These are phyloP conservation scores for Cladosporium phlei DNA, from an alignment of 2,329 filamentous ascomycete genomes.

Conservation along the genomic window DNA sequence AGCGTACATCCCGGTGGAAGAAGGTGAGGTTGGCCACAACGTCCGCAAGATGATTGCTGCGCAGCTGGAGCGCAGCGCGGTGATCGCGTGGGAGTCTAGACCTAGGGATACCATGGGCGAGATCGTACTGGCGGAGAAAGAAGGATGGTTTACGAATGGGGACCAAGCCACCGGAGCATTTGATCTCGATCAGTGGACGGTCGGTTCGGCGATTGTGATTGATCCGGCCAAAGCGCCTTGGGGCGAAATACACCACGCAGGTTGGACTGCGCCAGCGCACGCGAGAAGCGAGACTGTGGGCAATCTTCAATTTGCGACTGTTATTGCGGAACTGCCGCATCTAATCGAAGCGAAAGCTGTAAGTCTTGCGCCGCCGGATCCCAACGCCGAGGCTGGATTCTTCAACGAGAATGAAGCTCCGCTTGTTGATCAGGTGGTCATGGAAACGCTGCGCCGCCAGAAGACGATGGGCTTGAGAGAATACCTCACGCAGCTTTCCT, in stretches of 20 bases:
- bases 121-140: slow-evolving; percentile 26
- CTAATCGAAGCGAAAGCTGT: slow-evolving; percentile 89
- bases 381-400: slow-evolving; percentile 22
- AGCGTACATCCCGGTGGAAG: slow-evolving; percentile 77
- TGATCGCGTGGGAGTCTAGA: slow-evolving; percentile 71
- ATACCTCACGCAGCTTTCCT: slow-evolving; percentile 68
- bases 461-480: slow-evolving; percentile 69
- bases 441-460: slow-evolving; percentile 67
- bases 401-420: slow-evolving; percentile 6
- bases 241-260: slow-evolving; percentile 79
- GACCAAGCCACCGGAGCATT: slow-evolving; percentile 15
- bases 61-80: slow-evolving; percentile 69
- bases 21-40: slow-evolving; percentile 70
- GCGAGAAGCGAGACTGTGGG: slow-evolving; percentile 61
- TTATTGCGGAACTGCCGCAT: slow-evolving; percentile 79
- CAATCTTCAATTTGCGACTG: slow-evolving; percentile 75
- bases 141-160: slow-evolving; percentile 23
- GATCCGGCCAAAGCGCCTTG: slow-evolving; percentile 55
- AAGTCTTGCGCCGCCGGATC: slow-evolving; percentile 62
- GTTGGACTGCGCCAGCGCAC: slow-evolving; percentile 74
- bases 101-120: slow-evolving; percentile 55
- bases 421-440: slow-evolving; percentile 38
- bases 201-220: slow-evolving; percentile 35
- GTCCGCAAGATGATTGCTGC: slow-evolving; percentile 72
- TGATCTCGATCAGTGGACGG: slow-evolving; percentile 16